These are phyloP conservation scores for Apophysomyces elegans DNA, from an alignment of 371 early-diverging fungal genomes.

Conservation along the genomic window DNA sequence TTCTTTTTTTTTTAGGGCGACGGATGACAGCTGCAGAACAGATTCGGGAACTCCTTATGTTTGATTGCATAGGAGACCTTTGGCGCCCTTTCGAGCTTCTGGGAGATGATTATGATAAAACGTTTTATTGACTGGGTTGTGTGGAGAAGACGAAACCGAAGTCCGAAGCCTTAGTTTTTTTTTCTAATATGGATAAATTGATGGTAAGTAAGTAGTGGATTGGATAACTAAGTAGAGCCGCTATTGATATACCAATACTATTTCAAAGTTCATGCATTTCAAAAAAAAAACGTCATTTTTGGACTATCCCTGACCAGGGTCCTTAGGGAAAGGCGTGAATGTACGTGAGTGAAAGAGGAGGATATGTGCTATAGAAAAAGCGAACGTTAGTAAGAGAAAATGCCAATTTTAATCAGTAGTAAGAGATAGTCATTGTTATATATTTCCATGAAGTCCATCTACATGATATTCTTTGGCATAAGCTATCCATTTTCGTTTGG, in stretches of 20 bases:
- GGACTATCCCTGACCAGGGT: slow-evolving; percentile 5
- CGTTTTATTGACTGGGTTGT: too few species aligned
- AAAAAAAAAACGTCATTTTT: slow-evolving; percentile 8
- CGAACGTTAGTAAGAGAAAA: too few species aligned
- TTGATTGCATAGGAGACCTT: slow-evolving; percentile 8
- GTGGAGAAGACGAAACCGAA: too few species aligned
- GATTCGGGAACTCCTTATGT: slow-evolving; percentile 10
- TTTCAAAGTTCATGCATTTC: neutral
- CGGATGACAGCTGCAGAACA: slow-evolving; percentile 5
- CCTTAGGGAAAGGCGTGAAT: neutral
- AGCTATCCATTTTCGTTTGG: too few species aligned
- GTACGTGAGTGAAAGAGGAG: neutral
- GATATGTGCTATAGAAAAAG: neutral
- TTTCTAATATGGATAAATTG: neutral
- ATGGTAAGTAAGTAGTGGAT: neutral
- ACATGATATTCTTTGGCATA: too few species aligned
- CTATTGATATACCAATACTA: too few species aligned
- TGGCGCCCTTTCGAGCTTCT: neutral
- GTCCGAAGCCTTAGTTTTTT: too few species aligned
- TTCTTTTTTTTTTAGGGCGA: slow-evolving; percentile 5
- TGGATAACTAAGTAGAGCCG: too few species aligned
- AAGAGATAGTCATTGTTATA: too few species aligned
- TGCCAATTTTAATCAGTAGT: too few species aligned
- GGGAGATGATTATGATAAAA: too few species aligned
- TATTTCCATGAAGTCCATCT: too few species aligned